Evolutionary conservation across 2,329 filamentous ascomycete species (phyloP), one percentile per base, ranked within the genome.

Genomic region (Xylaria polymorpha): DNA sequence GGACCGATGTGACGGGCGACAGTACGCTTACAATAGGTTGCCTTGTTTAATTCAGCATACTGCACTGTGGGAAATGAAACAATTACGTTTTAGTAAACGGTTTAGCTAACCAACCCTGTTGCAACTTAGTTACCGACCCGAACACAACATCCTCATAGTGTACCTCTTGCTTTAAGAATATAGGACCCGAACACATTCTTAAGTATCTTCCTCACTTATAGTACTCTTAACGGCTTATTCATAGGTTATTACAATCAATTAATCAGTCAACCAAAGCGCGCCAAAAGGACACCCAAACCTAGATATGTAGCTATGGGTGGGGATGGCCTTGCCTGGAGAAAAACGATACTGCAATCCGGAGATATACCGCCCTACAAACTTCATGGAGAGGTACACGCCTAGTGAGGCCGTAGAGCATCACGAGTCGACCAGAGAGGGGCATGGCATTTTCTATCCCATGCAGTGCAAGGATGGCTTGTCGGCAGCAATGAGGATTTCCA

Each of bases 381-480:
- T 79, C 37, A 78, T 79, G 32, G 15, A 48, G 14, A 74, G 77
- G 56, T 68, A 79, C 57, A 74, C 64, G 56, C 62, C 73, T 39
- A 76, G 75, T 0, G 43, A 77, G 3, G 61, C 69, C 8, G 63
- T 67, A 20, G 43, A 69, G 60, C 70, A 80, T 64, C 75, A 80
- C 55, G 35, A 22, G 1, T 66, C 69, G 44, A 72, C 77, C 22
- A 76, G 64, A 63, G 78, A 78, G 3, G 77, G 75, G 3, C 79
- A 78, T 46, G 79, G 79, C 53, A 51, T 76, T 10, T 53, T 77
- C 50, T 80, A 75, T 60, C 77, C 76, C 14, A 70, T 80, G 4
- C 74, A 80, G 56, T 80, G 77, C 55, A 70, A 76, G 41, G 77
- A 80, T 66, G 77, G 76, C 57, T 75, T 77, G 25, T 80, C 79